phyloP scores from a whole-genome alignment of 345 rosid species.

The Zanthoxylum bungeanum region DNA sequence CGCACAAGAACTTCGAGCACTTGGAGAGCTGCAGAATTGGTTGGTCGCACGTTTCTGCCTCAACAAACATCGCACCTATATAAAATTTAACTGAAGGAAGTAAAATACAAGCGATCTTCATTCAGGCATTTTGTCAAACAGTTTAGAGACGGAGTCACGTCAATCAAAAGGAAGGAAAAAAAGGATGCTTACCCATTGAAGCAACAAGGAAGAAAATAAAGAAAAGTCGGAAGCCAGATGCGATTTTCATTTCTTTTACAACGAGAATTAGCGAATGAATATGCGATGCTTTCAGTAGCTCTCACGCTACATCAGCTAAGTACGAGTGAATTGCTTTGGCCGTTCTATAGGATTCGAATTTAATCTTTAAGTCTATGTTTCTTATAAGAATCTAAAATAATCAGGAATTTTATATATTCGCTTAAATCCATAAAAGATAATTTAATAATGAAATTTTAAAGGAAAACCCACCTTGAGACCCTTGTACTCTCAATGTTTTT shows the following conservation, averaged over 20 bases:
- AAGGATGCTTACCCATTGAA: background rate
- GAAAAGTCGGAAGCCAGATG: background rate
- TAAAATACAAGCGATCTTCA: background rate
- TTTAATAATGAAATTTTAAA: no score
- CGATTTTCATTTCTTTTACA: background rate
- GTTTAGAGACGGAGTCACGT: background rate
- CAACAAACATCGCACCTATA: background rate
- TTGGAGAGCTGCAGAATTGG: background rate
- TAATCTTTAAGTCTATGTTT: no score
- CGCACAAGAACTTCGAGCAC: background rate
- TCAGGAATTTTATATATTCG: no score
- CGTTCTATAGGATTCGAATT: no score
- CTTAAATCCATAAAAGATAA: no score
- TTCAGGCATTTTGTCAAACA: background rate
- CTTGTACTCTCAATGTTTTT: no score
- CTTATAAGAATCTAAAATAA: no score
- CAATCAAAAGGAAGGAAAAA: background rate
- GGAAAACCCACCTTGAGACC: no score
- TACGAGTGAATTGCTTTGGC: no score
- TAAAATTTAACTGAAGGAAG: background rate
- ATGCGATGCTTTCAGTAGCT: background rate
- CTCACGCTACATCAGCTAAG: background rate
- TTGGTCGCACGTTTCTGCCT: background rate
- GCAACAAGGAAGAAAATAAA: background rate
- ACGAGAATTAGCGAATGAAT: background rate